phyloP scores from a whole-genome alignment of 352 stramenopile species.

The Hyaloperonospora brassicae region DNA sequence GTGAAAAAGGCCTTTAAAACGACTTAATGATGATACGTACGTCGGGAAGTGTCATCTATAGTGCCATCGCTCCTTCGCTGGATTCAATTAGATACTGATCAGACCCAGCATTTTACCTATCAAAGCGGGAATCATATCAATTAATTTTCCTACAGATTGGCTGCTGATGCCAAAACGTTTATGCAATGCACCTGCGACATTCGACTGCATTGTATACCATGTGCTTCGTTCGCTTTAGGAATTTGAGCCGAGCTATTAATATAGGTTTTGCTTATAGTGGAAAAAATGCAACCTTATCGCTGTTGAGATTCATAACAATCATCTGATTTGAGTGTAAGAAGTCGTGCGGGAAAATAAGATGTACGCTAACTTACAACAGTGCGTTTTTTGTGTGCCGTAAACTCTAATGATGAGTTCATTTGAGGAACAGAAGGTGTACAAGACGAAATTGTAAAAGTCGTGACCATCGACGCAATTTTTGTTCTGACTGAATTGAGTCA shows the following conservation, averaged over 20 bases:
- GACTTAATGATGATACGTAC: no score
- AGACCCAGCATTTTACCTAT: no score
- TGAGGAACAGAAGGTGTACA: constrained; percentile 3
- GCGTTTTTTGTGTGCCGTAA: constrained; percentile 12
- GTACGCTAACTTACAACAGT: constrained; percentile 18
- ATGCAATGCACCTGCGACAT: no score
- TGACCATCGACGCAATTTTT: constrained; percentile 5
- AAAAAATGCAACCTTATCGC: neutral
- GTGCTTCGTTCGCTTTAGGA: neutral
- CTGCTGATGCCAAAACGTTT: no score
- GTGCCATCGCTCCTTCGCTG: no score
- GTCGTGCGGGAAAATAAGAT: constrained; percentile 20
- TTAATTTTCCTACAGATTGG: no score
- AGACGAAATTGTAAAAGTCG: constrained; percentile 14
- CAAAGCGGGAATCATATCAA: no score
- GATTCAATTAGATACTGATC: no score
- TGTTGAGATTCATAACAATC: neutral
- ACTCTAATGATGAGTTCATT: constrained; percentile 22
- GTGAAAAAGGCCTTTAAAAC: neutral
- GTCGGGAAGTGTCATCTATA: no score
- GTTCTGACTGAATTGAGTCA: neutral
- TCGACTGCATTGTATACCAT: no score
- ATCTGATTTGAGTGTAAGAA: constrained; percentile 7
- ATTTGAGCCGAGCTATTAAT: neutral
- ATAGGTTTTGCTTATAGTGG: neutral